Conservation (phyloP, 2,329 filamentous ascomycete species). For the Pochonia chlamydosporia region DNA sequence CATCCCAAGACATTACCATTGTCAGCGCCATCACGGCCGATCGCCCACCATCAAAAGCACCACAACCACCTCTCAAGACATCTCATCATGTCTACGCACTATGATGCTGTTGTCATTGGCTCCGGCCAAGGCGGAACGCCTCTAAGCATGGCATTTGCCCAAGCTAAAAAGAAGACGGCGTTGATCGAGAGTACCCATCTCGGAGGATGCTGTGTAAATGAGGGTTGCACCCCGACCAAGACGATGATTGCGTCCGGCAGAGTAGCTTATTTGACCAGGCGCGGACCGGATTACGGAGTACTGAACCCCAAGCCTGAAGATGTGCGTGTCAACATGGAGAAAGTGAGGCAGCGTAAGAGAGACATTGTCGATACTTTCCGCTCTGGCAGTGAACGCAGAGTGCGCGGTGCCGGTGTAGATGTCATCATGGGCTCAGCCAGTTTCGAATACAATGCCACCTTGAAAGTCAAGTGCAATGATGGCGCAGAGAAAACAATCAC, state of each 20-base stretch:
- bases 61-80: neutral
- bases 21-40: too few species aligned
- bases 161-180: constrained; percentile 36
- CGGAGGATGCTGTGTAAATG: constrained; percentile 49
- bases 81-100: constrained; percentile 5
- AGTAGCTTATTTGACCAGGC: constrained; percentile 37
- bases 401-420: constrained; percentile 35
- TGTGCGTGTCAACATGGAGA: constrained; percentile 39
- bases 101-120: constrained; percentile 39
- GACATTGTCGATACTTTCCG: constrained; percentile 46
- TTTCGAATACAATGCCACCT: constrained; percentile 34
- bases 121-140: constrained; percentile 48
- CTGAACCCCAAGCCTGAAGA: constrained; percentile 11
- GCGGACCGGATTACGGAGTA: constrained; percentile 41
- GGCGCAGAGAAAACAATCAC: constrained; percentile 27
- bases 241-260: constrained; percentile 49
- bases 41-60: too few species aligned
- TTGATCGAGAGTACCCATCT: constrained; percentile 43
- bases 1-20: too few species aligned
- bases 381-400: constrained; percentile 36
- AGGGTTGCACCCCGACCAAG: constrained; percentile 52
- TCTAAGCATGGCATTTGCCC: constrained; percentile 39
- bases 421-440: constrained; percentile 38
- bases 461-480: constrained; percentile 26
- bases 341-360: constrained; percentile 44